A percentile compares a stretch with the other conserved stretches of the same genome.
Evolutionary conservation across 73 alveolate genomes (phyloP).

Genomic region (Paramecium sexaurelia): DNA sequence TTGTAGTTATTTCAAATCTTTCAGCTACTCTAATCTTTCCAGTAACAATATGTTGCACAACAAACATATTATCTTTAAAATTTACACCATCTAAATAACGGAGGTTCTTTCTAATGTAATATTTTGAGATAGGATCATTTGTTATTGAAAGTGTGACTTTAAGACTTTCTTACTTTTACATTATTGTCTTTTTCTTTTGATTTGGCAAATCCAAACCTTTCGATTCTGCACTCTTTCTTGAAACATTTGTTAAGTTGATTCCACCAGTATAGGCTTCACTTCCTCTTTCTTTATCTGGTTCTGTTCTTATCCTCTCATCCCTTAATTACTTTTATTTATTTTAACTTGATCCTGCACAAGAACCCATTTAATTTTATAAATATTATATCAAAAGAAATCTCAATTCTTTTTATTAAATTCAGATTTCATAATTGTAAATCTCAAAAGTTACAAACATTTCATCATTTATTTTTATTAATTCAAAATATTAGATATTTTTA

Average conservation of each 20-base stretch:
- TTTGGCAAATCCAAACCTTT: background rate
- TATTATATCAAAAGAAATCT: background rate
- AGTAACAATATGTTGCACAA: constrained; percentile 19
- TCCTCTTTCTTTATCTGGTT: constrained; percentile 30
- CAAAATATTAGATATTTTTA: background rate
- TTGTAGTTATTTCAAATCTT: background rate
- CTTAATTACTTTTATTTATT: background rate
- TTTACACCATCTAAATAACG: constrained; percentile 21
- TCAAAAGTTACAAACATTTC: background rate
- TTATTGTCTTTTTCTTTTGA: background rate
- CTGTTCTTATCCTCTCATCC: constrained; percentile 2
- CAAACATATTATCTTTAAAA: constrained; percentile 21
- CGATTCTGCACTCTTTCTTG: background rate
- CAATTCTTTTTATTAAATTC: background rate
- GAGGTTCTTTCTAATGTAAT: background rate
- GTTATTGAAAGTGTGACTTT: constrained; percentile 19
- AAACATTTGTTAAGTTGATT: background rate
- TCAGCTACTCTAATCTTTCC: constrained; percentile 9
- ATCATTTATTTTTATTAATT: background rate
- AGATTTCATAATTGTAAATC: background rate
- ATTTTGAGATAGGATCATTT: background rate
- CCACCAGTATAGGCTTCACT: background rate
- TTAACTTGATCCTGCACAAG: background rate
- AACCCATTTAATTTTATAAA: background rate
- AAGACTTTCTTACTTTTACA: constrained; percentile 20